phyloP scores from a whole-genome alignment of 1,139 yeast genomes.

The Eremothecium sinecaudum region DNA sequence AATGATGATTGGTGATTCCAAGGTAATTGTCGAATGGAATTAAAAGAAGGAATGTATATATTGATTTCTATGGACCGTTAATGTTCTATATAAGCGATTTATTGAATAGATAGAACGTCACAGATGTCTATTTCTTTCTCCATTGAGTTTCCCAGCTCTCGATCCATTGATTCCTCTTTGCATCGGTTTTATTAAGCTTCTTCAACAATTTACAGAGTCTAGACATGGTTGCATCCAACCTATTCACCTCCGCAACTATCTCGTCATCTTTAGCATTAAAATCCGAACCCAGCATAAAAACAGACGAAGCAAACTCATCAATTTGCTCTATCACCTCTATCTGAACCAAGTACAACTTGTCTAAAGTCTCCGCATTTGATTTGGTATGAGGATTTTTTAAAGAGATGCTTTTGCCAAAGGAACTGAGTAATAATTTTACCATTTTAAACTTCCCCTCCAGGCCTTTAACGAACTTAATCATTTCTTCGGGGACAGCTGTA shows the following conservation, averaged over 20 bases:
- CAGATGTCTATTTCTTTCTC: constrained; percentile 3
- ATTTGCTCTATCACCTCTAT: constrained; percentile 24
- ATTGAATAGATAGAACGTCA: no score
- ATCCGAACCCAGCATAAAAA: constrained; percentile 25
- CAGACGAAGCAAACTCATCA: constrained; percentile 31
- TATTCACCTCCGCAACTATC: constrained; percentile 11
- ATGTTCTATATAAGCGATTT: no score
- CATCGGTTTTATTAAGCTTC: constrained; percentile 19
- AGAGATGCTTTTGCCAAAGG: constrained; percentile 50
- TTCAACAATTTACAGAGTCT: constrained; percentile 19
- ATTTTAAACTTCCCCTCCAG: constrained; percentile 50
- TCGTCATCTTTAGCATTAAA: constrained; percentile 16
- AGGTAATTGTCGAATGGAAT: no score
- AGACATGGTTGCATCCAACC: constrained; percentile 13
- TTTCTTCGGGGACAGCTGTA: constrained; percentile 30
- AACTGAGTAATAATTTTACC: constrained; percentile 44
- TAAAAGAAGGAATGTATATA: no score
- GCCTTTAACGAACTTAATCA: constrained; percentile 36
- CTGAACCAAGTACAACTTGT: constrained; percentile 28
- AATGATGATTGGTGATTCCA: constrained; percentile 55
- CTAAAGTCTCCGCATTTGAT: constrained; percentile 21
- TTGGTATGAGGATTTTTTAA: constrained; percentile 17
- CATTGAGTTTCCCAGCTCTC: constrained; percentile 27
- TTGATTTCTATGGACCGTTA: no score
- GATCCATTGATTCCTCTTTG: constrained; percentile 27